Percentiles rank a stretch among this genome's conserved stretches.
Evolutionary conservation across 2,329 filamentous ascomycete species (phyloP).

Genomic region (Cercospora sesami): DNA sequence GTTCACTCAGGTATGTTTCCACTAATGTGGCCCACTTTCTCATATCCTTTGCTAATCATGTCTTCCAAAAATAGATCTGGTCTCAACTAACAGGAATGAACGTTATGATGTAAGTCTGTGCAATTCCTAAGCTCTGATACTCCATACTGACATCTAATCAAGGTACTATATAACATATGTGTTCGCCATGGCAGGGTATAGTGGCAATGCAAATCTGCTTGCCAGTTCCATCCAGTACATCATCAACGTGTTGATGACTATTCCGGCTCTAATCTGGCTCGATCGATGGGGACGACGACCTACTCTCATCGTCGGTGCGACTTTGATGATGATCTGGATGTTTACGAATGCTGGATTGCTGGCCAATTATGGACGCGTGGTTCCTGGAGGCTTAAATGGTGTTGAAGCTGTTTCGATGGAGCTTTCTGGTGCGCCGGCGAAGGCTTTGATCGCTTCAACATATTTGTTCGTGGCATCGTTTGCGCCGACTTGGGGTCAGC

Average conservation of each 20-base stretch:
- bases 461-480: conserved; percentile 73
- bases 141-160: not conserved
- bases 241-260: conserved; percentile 74
- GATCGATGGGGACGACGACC: conserved; percentile 73
- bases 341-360: conserved; percentile 64
- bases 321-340: conserved; percentile 63
- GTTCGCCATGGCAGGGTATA: conserved; percentile 68
- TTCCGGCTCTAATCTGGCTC: conserved; percentile 72
- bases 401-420: conserved; percentile 44
- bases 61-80: not conserved
- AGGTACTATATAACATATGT: conserved; percentile 53
- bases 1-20: conserved; percentile 74
- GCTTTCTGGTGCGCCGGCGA: conserved; percentile 41
- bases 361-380: conserved; percentile 57
- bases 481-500: conserved; percentile 52
- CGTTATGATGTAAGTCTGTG: conserved; percentile 14
- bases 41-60: conserved; percentile 52
- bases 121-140: not conserved
- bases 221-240: conserved; percentile 72
- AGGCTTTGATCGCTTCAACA: conserved; percentile 60
- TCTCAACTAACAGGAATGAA: conserved; percentile 10
- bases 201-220: conserved; percentile 57
- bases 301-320: conserved; percentile 63
- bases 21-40: conserved; percentile 52
- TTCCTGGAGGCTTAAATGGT: conserved; percentile 39